Conservation (phyloP, 2,329 filamentous ascomycete species). For the Monosporascus sp. region DNA sequence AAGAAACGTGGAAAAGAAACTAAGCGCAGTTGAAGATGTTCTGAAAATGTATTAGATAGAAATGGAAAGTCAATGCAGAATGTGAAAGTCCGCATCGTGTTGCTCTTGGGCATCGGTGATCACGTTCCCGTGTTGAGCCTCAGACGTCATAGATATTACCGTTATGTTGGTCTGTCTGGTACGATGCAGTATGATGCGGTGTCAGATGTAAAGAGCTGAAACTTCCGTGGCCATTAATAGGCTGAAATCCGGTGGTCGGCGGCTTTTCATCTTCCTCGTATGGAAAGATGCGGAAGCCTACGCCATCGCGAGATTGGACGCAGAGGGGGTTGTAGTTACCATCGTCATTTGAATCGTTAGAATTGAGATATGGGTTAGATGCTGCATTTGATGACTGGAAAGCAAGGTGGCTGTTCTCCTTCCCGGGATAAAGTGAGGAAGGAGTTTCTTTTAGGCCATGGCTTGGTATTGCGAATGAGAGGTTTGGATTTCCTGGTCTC, state of each 20-base stretch:
- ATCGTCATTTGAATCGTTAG: conserved; percentile 17
- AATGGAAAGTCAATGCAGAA: too few relatives aligned
- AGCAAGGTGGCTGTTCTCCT: conserved; percentile 25
- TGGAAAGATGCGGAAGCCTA: conserved; percentile 18
- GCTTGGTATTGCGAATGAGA: conserved; percentile 24
- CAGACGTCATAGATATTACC: conserved; percentile 14
- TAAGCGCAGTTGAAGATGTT: too few relatives aligned
- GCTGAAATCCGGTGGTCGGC: conserved; percentile 18
- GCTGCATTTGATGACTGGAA: conserved; percentile 17
- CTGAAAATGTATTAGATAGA: too few relatives aligned
- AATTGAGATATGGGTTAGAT: conserved; percentile 23
- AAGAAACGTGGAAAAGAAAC: too few relatives aligned
- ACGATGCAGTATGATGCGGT: conserved; percentile 10
- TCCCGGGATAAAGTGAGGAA: conserved; percentile 17
- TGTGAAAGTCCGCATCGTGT: too few relatives aligned
- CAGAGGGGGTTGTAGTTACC: conserved; percentile 29
- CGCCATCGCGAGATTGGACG: conserved; percentile 23
- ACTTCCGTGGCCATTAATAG: conserved; percentile 15
- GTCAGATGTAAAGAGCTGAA: conserved; percentile 18
- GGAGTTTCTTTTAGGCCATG: conserved; percentile 20
- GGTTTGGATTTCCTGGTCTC: conserved; percentile 31
- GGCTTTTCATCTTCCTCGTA: conserved; percentile 24
- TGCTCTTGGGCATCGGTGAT: too few relatives aligned
- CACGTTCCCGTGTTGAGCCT: not conserved
- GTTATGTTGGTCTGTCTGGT: conserved; percentile 11